Conservation (phyloP, 768 basidiomycete genomes). For the Trametes cinnabarina region DNA sequence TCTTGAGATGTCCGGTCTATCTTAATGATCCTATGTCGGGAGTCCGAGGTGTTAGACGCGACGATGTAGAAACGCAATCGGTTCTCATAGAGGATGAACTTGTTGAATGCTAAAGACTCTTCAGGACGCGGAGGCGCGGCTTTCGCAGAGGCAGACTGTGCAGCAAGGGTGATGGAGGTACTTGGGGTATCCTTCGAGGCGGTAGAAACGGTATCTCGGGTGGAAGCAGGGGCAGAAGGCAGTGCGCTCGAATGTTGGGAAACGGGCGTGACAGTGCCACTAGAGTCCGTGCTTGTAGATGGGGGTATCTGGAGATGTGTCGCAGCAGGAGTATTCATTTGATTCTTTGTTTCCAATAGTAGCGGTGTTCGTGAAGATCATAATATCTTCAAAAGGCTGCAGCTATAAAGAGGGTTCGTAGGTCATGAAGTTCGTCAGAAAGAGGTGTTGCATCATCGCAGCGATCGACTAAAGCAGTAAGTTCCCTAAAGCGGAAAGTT, state of each 20-base stretch:
- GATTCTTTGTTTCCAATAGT: too few relatives aligned
- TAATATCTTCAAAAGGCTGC: neutral
- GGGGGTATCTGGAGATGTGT: conserved; percentile 4
- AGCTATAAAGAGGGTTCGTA: too few relatives aligned
- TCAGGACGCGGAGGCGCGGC: neutral
- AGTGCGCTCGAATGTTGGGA: conserved; percentile 19
- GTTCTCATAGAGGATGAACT: conserved; percentile 93
- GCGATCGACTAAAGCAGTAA: too few relatives aligned
- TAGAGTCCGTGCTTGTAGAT: conserved; percentile 16
- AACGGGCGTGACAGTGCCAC: conserved; percentile 23
- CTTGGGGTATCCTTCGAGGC: conserved; percentile 18
- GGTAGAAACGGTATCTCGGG: conserved; percentile 12
- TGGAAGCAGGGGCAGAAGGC: neutral
- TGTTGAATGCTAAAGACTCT: conserved; percentile 50
- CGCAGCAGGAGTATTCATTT: neutral
- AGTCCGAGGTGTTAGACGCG: conserved; percentile 85
- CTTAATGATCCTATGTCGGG: conserved; percentile 88
- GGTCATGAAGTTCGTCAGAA: neutral
- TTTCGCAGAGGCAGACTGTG: neutral
- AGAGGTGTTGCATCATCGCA: too few relatives aligned
- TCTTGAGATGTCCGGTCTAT: conserved; percentile 83
- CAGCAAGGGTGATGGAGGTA: conserved; percentile 6
- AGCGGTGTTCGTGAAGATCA: neutral
- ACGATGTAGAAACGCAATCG: conserved; percentile 87
- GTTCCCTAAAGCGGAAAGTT: neutral